Conservation (phyloP, 2,329 filamentous ascomycete genomes). For the Talaromyces atroroseus region DNA sequence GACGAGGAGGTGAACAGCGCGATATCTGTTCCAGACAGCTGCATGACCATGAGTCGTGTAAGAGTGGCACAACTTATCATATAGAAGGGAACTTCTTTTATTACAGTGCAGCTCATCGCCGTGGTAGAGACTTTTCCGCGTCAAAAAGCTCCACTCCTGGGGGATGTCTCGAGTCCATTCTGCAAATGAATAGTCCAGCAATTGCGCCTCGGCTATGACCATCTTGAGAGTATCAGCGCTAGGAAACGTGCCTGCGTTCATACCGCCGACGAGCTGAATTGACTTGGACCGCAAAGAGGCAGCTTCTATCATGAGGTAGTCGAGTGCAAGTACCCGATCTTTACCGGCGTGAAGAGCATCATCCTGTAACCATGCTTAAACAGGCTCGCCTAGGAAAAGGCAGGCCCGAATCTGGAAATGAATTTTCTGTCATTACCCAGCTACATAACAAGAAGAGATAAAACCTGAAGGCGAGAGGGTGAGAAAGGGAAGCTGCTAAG, state of each 20-base stretch:
- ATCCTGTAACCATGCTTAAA: neutral
- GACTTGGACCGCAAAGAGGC: conserved; percentile 13
- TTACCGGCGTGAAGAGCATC: neutral
- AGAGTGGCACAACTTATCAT: neutral
- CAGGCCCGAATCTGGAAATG: conserved; percentile 1
- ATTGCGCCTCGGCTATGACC: neutral
- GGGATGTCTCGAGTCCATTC: neutral
- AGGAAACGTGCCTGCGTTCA: neutral
- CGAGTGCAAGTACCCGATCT: conserved; percentile 1
- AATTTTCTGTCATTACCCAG: neutral
- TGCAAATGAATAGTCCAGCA: neutral
- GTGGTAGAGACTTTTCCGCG: neutral
- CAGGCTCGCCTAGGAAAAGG: neutral
- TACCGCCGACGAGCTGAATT: neutral
- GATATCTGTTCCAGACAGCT: conserved; percentile 20
- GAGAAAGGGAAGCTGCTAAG: neutral
- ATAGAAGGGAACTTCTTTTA: neutral
- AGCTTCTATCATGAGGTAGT: conserved; percentile 1
- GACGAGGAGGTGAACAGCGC: conserved; percentile 17
- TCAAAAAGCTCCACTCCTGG: neutral
- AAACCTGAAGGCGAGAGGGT: too few species aligned
- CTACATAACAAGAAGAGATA: neutral
- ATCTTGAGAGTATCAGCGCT: neutral
- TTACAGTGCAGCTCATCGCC: neutral
- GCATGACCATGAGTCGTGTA: conserved; percentile 19